Conservation (phyloP, 352 stramenopile species). For the Pythium aphanidermatum region DNA sequence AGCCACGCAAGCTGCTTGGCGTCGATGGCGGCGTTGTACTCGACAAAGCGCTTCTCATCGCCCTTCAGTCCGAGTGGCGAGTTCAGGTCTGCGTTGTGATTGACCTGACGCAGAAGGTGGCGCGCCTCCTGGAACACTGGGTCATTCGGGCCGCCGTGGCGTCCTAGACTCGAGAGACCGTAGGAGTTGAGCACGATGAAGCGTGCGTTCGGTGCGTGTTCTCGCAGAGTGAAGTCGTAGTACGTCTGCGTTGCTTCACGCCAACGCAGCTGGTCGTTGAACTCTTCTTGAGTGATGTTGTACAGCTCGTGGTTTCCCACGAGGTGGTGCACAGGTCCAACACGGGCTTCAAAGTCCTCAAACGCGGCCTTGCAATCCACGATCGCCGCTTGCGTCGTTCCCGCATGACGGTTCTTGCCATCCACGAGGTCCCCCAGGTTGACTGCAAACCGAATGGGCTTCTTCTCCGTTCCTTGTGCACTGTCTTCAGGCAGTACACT, state of each 20-base stretch:
- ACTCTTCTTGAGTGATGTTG: constrained; percentile 50
- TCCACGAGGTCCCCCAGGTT: constrained; percentile 82
- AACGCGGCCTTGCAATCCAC: constrained; percentile 34
- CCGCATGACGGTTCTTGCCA: constrained; percentile 55
- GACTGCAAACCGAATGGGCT: constrained; percentile 49
- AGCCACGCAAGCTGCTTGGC: constrained; percentile 56
- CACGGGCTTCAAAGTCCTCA: constrained; percentile 27
- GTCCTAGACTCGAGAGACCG: constrained; percentile 54
- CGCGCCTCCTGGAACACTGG: constrained; percentile 37
- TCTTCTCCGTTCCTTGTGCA: not conserved
- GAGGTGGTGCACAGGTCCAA: constrained; percentile 67
- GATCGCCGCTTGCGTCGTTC: constrained; percentile 39
- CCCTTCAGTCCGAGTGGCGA: constrained; percentile 47
- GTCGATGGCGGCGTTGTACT: constrained; percentile 74
- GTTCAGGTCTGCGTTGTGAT: constrained; percentile 74
- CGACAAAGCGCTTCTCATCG: constrained; percentile 50
- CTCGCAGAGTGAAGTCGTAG: constrained; percentile 53
- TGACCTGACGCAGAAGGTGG: constrained; percentile 32
- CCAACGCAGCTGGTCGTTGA: constrained; percentile 41
- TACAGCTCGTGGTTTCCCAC: constrained; percentile 85
- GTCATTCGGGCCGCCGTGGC: constrained; percentile 26
- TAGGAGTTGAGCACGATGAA: constrained; percentile 75
- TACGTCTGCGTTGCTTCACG: constrained; percentile 26
- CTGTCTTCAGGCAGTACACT: not conserved
- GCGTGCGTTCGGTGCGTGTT: constrained; percentile 30